These are phyloP conservation scores for Iberis amara DNA, from an alignment of 441 rosid species.

Conservation along the genomic window DNA sequence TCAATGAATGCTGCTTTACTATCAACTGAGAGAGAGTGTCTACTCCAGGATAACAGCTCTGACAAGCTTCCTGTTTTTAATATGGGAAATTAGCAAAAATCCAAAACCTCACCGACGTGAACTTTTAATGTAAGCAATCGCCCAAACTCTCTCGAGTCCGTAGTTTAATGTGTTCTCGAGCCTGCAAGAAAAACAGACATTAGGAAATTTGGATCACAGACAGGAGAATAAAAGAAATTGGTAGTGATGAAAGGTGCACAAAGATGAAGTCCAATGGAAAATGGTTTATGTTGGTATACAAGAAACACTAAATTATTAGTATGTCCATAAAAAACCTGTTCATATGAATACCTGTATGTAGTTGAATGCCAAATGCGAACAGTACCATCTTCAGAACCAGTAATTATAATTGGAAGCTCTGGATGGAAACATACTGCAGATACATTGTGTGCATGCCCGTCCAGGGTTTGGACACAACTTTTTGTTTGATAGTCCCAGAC, in stretches of 20 bases:
- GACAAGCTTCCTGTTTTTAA: conserved; percentile 1
- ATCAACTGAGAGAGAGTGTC: conserved; percentile 10
- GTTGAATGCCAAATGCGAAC: conserved; percentile 75
- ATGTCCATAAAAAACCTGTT: conserved; percentile 1
- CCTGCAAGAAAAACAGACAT: conserved; percentile 37
- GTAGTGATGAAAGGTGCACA: background rate
- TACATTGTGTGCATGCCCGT: conserved; percentile 79
- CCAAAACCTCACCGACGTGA: conserved; percentile 57
- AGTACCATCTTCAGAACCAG: conserved; percentile 81
- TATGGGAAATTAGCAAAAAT: background rate
- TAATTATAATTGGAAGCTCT: conserved; percentile 66
- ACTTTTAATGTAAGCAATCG: conserved; percentile 58
- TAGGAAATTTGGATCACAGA: background rate
- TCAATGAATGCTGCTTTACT: background rate
- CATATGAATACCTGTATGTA: conserved; percentile 50
- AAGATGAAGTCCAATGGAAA: background rate
- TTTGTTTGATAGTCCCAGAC: conserved; percentile 84
- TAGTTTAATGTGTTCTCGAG: conserved; percentile 77
- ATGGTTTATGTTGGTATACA: background rate
- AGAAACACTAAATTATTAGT: background rate
- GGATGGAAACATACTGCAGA: conserved; percentile 76
- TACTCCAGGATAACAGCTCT: background rate
- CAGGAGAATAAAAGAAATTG: background rate
- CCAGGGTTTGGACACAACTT: conserved; percentile 70
- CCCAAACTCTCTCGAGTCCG: conserved; percentile 90